These are phyloP conservation scores for Diaporthe capsici DNA, from an alignment of 2,329 filamentous ascomycete species.

Conservation along the genomic window DNA sequence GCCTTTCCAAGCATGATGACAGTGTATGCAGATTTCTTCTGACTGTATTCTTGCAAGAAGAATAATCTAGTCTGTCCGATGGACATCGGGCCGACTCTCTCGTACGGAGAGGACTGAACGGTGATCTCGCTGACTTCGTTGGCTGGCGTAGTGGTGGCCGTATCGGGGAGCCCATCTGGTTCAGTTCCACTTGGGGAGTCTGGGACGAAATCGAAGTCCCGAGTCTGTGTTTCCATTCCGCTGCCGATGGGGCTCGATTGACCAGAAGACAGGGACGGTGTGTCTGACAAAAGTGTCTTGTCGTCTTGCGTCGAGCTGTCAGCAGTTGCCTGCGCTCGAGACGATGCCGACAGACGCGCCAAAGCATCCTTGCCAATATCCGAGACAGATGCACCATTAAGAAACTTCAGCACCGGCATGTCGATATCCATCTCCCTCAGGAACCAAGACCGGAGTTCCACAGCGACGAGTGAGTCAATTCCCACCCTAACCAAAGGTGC, in stretches of 20 bases:
- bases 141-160: neutral
- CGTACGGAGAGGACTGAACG: neutral
- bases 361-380: conserved; percentile 27
- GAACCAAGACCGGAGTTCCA: conserved; percentile 60
- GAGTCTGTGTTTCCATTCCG: neutral
- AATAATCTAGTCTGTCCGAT: neutral
- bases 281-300: neutral
- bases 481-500: conserved; percentile 44
- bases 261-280: accelerated
- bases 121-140: neutral
- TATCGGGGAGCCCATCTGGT: neutral
- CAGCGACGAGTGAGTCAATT: conserved; percentile 47
- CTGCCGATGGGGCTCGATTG: neutral
- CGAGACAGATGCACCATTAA: neutral
- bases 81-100: neutral
- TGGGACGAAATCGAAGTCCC: neutral
- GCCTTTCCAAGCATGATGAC: neutral
- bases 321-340: neutral
- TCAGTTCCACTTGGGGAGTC: neutral
- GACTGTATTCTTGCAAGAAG: neutral
- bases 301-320: neutral
- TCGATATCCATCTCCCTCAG: conserved; percentile 55
- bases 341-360: neutral
- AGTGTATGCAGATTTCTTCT: neutral
- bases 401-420: conserved; percentile 56